Evolutionary conservation across 164 flowering plant genomes (phyloP), one percentile per base, ranked within the genome.

Genomic region (Berberis thunbergii): DNA sequence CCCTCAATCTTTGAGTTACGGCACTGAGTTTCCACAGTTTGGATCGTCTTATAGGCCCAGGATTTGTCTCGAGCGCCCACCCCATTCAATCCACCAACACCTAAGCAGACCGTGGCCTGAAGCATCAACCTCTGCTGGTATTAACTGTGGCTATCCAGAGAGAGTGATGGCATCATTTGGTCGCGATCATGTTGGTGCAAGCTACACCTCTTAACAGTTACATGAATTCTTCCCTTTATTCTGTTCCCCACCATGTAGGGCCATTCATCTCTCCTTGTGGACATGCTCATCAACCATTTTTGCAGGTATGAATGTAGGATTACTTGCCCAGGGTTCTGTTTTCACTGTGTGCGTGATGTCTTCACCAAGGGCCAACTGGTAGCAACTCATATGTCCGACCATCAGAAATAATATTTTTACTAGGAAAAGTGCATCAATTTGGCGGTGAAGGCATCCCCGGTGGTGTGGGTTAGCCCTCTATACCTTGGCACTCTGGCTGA

Each of bases 1-100:
- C 50, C 58, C 94, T 26, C 97, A 96, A 67, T 89, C 91, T 6
- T 0, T 95, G 63, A 95, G 85, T 74, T 95, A 95, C 75, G 91
- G 89, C 70, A 89, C 94, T 26, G 97, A 95, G 66, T 95, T 95
- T 74, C 99, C 99, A 13, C 97, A 91, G 75, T 94, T 95, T 76
- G 93, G 96, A 43, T 56, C 90, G 55, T 69, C 74, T 74, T 97
- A 80, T 67, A 76, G 90, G 80, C 89, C 97, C 56, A 87, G 83
- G 73, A 70, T 91, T 69, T 72, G 90, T 63, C 43, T 86, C 41
- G 97, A 91, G 53, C 87, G 80, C 68, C 96, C 81, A 63, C 80
- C 89, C 60, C 78, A 80, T 43, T 78, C 88, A 6, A 74, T 84
- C 43, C 84, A 87, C 52, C 97, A 86, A 59, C 99, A 83, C 72